Percentiles rank a stretch among this genome's conserved stretches.
These are phyloP conservation scores for Boletus insuetus DNA, from an alignment of 768 basidiomycete species.

Conservation along the genomic window DNA sequence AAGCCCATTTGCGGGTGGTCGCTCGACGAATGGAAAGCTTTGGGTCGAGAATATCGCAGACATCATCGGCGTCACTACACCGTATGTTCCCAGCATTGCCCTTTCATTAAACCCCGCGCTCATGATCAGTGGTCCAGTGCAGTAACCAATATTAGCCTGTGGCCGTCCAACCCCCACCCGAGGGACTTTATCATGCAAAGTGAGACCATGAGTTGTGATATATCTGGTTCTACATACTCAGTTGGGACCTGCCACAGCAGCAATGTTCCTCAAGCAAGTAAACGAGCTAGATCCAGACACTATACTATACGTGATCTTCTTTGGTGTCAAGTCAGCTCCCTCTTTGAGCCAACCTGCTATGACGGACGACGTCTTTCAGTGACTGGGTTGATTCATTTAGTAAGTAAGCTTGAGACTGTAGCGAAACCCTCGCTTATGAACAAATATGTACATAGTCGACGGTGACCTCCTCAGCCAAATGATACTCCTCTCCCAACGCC, in stretches of 20 bases:
- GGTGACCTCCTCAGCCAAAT: slow-evolving; percentile 49
- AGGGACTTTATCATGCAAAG: slow-evolving; percentile 43
- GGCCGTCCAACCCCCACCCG: slow-evolving; percentile 48
- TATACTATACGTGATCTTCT: slow-evolving; percentile 35
- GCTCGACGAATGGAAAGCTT: slow-evolving; percentile 48
- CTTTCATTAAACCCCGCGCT: too few relatives aligned
- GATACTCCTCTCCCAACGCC: slow-evolving; percentile 45
- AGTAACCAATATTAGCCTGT: slow-evolving; percentile 45
- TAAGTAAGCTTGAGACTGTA: slow-evolving; percentile 16
- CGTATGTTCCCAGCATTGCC: slow-evolving; percentile 29
- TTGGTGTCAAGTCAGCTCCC: slow-evolving; percentile 50
- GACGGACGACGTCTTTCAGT: slow-evolving; percentile 24
- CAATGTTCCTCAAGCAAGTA: too few relatives aligned
- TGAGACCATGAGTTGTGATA: too few relatives aligned
- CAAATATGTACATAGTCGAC: slow-evolving; percentile 35
- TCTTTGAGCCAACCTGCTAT: neutral
- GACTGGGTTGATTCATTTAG: slow-evolving; percentile 44
- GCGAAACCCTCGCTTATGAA: neutral
- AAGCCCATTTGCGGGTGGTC: slow-evolving; percentile 46
- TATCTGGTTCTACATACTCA: too few relatives aligned
- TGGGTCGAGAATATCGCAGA: slow-evolving; percentile 50
- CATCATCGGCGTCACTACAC: slow-evolving; percentile 44
- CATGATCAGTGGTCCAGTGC: slow-evolving; percentile 36
- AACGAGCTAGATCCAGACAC: too few relatives aligned
- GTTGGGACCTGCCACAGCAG: too few relatives aligned